phyloP scores from a whole-genome alignment of 192 early-diverging fungal genomes.

The Lunasporangiospora selenospora region DNA sequence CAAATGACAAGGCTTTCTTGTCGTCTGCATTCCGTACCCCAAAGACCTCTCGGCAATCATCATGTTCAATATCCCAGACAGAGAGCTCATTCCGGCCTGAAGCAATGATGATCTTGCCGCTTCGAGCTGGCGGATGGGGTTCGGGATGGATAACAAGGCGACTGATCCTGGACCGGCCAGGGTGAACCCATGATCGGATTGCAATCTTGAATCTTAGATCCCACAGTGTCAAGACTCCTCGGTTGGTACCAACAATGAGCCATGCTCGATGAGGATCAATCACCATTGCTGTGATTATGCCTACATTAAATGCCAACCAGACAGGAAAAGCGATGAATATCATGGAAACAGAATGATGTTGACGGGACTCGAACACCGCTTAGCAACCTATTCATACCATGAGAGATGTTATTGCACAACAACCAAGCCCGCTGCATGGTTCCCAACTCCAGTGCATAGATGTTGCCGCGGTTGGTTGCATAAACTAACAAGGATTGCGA shows the following conservation, averaged over 20 bases:
- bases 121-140: slow-evolving; percentile 22
- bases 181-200: slow-evolving; percentile 80
- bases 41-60: slow-evolving; percentile 76
- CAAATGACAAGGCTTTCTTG: slow-evolving; percentile 47
- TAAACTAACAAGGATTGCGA: slow-evolving; percentile 73
- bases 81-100: slow-evolving; percentile 78
- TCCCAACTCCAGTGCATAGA: slow-evolving; percentile 75
- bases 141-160: slow-evolving; percentile 57
- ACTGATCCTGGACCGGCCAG: slow-evolving; percentile 67
- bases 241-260: slow-evolving; percentile 75
- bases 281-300: slow-evolving; percentile 73
- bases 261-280: slow-evolving; percentile 67
- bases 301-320: slow-evolving; percentile 30
- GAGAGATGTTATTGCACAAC: slow-evolving; percentile 57
- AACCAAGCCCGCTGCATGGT: slow-evolving; percentile 75
- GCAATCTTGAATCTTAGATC: slow-evolving; percentile 80
- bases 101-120: slow-evolving; percentile 66
- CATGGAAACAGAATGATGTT: not conserved
- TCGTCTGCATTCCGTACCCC: slow-evolving; percentile 62
- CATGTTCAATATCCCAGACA: slow-evolving; percentile 82
- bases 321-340: not conserved
- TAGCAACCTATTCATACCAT: slow-evolving; percentile 52
- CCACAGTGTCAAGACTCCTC: slow-evolving; percentile 79
- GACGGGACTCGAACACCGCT: no score
- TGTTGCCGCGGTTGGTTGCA: slow-evolving; percentile 72